These are phyloP conservation scores for Teratosphaeriaceae sp. DNA, from an alignment of 2,329 filamentous ascomycete species.

Conservation along the genomic window DNA sequence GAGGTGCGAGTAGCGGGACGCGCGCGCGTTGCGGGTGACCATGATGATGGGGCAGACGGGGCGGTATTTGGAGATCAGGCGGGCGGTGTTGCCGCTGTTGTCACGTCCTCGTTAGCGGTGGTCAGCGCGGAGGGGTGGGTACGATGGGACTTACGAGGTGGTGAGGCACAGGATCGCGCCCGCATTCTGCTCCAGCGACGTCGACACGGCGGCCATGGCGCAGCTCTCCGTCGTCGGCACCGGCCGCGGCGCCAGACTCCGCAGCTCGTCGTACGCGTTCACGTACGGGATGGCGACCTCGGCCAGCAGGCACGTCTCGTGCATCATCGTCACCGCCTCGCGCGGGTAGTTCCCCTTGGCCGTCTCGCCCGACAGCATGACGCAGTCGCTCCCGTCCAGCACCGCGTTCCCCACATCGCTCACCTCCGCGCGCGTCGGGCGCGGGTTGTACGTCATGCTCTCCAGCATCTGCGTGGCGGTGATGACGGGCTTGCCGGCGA, in stretches of 20 bases:
- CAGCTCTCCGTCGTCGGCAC: slow-evolving; percentile 87
- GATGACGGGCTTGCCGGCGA: slow-evolving; percentile 97
- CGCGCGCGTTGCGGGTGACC: slow-evolving; percentile 81
- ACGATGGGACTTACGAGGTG: slow-evolving; percentile 70
- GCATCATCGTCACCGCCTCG: slow-evolving; percentile 95
- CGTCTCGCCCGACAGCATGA: slow-evolving; percentile 99
- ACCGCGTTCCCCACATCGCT: slow-evolving; percentile 98
- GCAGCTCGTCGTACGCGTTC: slow-evolving; percentile 92
- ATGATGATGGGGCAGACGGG: slow-evolving; percentile 99
- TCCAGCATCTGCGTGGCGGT: slow-evolving; percentile 99
- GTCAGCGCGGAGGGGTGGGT: slow-evolving; percentile 46
- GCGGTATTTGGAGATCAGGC: slow-evolving; percentile 95
- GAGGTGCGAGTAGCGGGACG: slow-evolving; percentile 84
- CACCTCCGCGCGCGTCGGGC: slow-evolving; percentile 95
- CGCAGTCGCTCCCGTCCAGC: slow-evolving; percentile 95
- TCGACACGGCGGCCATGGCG: slow-evolving; percentile 93
- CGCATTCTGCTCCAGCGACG: slow-evolving; percentile 91
- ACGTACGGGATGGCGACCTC: slow-evolving; percentile 98
- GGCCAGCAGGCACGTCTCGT: slow-evolving; percentile 91
- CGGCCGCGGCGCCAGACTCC: slow-evolving; percentile 73
- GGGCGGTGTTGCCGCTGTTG: slow-evolving; percentile 79
- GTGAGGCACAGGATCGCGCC: slow-evolving; percentile 94
- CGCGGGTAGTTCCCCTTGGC: slow-evolving; percentile 94
- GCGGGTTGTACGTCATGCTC: slow-evolving; percentile 99
- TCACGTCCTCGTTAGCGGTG: not conserved